Percentiles rank a stretch among this genome's conserved stretches.
These are phyloP conservation scores for Suillus alpinus DNA, from an alignment of 768 basidiomycete species.

Conservation along the genomic window DNA sequence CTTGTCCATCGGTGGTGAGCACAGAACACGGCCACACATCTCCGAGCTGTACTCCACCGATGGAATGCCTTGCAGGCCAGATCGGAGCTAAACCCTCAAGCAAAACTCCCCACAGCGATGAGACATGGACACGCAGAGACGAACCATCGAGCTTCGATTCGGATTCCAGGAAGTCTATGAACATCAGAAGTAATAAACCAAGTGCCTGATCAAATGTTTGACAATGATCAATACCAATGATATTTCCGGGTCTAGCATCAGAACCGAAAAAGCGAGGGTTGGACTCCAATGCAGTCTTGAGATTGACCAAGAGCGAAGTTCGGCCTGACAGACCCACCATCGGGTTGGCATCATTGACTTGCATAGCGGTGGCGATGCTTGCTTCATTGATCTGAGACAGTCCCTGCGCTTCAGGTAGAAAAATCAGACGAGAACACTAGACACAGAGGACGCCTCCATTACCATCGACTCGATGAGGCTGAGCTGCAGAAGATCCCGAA, in stretches of 20 bases:
- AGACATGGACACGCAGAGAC: slow-evolving; percentile 58
- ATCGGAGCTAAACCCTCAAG: slow-evolving; percentile 82
- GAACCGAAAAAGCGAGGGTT: slow-evolving; percentile 70
- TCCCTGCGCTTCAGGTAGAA: slow-evolving; percentile 54
- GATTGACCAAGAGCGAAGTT: slow-evolving; percentile 67
- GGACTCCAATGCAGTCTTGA: slow-evolving; percentile 66
- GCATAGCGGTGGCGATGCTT: slow-evolving; percentile 66
- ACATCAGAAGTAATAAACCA: slow-evolving; percentile 3
- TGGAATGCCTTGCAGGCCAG: slow-evolving; percentile 77
- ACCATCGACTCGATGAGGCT: slow-evolving; percentile 84
- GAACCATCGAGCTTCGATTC: slow-evolving; percentile 45
- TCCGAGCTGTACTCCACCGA: slow-evolving; percentile 73
- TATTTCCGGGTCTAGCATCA: slow-evolving; percentile 75
- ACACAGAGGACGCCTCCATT: not conserved
- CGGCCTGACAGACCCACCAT: slow-evolving; percentile 92
- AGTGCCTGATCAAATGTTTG: not conserved
- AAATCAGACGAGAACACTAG: not conserved
- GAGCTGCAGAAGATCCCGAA: slow-evolving; percentile 50
- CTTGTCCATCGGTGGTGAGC: slow-evolving; percentile 28
- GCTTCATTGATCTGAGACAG: slow-evolving; percentile 62
- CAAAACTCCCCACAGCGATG: slow-evolving; percentile 78
- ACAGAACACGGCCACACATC: slow-evolving; percentile 91
- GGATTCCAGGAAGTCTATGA: slow-evolving; percentile 63
- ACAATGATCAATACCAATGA: slow-evolving; percentile 55
- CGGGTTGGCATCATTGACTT: slow-evolving; percentile 74